phyloP scores from a whole-genome alignment of 805 yeast species.

The Sporopachydermia quercuum region DNA sequence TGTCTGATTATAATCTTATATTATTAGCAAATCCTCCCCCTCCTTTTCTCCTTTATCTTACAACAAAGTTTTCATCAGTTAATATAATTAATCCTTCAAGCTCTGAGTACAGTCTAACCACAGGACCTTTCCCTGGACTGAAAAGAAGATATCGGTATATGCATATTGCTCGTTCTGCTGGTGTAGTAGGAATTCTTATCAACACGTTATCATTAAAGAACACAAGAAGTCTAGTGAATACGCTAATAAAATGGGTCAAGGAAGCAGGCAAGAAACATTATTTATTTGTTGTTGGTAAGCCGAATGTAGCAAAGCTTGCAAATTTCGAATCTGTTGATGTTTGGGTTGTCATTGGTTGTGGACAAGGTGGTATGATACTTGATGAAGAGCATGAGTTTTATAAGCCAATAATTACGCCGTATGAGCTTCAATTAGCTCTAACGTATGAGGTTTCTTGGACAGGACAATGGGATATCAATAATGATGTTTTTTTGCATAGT shows the following conservation, averaged over 20 bases:
- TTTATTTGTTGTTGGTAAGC: conserved; percentile 92
- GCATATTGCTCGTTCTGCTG: conserved; percentile 82
- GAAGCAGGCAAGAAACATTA: conserved; percentile 83
- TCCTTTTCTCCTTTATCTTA: conserved; percentile 60
- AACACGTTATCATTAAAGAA: conserved; percentile 76
- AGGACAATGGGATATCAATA: conserved; percentile 84
- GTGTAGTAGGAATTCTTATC: conserved; percentile 81
- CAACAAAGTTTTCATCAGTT: conserved; percentile 51
- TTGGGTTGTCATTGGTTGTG: conserved; percentile 93
- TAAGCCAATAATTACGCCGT: conserved; percentile 89
- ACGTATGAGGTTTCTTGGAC: conserved; percentile 73
- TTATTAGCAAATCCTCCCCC: conserved; percentile 64
- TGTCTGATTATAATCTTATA: conserved; percentile 41
- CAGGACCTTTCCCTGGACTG: conserved; percentile 64
- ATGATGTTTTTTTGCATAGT: conserved; percentile 35
- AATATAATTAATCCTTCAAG: conserved; percentile 22
- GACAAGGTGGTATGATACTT: conserved; percentile 80
- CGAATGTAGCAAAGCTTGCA: conserved; percentile 92
- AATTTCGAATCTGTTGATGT: conserved; percentile 88
- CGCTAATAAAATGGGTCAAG: conserved; percentile 43
- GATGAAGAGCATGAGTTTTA: conserved; percentile 69
- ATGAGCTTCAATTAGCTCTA: conserved; percentile 73
- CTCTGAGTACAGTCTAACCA: conserved; percentile 12
- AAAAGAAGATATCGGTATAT: conserved; percentile 75
- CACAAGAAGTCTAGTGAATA: conserved; percentile 51